Base-by-base conservation (phyloP, 192 early-diverging fungal species). In the Podila epigama region DNA sequence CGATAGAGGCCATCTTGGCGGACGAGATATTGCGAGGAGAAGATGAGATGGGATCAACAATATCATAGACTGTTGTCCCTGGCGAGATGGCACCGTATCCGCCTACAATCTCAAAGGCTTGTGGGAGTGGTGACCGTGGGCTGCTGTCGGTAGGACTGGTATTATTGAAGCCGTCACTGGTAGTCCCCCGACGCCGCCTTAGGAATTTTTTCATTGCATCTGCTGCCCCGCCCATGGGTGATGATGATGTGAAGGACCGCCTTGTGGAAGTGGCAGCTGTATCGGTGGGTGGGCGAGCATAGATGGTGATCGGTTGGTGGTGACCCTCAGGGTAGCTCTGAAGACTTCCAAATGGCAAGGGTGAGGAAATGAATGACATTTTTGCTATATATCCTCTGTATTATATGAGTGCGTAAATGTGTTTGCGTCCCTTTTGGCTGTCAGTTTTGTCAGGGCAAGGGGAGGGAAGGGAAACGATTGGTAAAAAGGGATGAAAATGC, bases 71-170 rank as follows among this genome's bases (percentile, higher is more conserved):
- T 22, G 25, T 48, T 18, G 44, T 48, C n/a, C 44, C 44, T 48
- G 44, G 44, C 15, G 44, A 48, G 20, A 48, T 48, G 20, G 7
- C 25, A 22, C 44, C 44, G 44, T 48, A 22, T 11, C 44, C 44
- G n/a, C 44, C 44, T 48, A 48, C 44, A 15, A 48, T 48, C n/a
- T 48, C 44, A 48, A 48, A 48, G 44, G 44, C 44, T 10, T 48
- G 44, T 9, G 25, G 44, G n/a, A n/a, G n/a, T n/a, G n/a, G n/a
- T n/a, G n/a, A n/a, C 10, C 44, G 44, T 10, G 44, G 44, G 11
- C n/a, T 18, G 20, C 8, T 48, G 0, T 48, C 44, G 20, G 44
- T 48, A 48, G n/a, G n/a, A 5, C 44, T 22, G 20, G 44, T 48
- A 48, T 22, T 48, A 5, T 22, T 22, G 11, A 22, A 48, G 44